A percentile compares a stretch with the other conserved stretches of the same genome.
Conservation (phyloP, 768 basidiomycete species). For the Rubroboletus pulcherrimus region DNA sequence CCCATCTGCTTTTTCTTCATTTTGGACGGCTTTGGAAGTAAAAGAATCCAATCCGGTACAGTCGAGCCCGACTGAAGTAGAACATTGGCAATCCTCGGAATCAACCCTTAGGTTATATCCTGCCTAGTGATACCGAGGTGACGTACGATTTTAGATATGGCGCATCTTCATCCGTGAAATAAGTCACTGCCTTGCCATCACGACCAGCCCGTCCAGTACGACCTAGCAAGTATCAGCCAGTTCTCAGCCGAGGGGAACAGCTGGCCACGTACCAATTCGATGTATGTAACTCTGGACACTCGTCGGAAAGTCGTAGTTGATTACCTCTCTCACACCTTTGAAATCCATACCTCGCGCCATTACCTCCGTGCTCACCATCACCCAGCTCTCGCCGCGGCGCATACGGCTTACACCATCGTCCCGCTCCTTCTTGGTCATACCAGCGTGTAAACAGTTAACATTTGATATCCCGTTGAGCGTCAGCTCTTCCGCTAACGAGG, state of each 20-base stretch:
- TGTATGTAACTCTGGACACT: constrained; percentile 96
- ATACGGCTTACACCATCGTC: constrained; percentile 83
- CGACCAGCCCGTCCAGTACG: constrained; percentile 93
- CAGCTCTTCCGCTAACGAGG: constrained; percentile 78
- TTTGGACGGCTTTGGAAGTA: constrained; percentile 90
- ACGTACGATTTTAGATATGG: constrained; percentile 85
- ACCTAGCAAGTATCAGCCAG: constrained; percentile 41
- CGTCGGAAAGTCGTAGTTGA: constrained; percentile 97
- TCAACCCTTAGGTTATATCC: constrained; percentile 6
- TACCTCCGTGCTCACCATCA: constrained; percentile 94
- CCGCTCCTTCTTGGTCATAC: constrained; percentile 81
- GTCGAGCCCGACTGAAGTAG: constrained; percentile 85
- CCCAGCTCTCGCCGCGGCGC: constrained; percentile 89
- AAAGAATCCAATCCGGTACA: constrained; percentile 94
- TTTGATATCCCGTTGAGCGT: constrained; percentile 72
- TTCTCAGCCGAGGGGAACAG: background rate
- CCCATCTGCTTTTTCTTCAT: constrained; percentile 83
- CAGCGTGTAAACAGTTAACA: constrained; percentile 89
- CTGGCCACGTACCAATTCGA: constrained; percentile 65
- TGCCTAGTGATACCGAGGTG: background rate
- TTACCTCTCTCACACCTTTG: constrained; percentile 87
- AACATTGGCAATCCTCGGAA: constrained; percentile 86
- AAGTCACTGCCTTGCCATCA: constrained; percentile 91
- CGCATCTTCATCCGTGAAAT: constrained; percentile 91
- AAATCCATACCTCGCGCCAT: constrained; percentile 99